Percentiles rank a stretch among this genome's conserved stretches.
Conservation (phyloP, 2,329 filamentous ascomycete species). For the Aureobasidium sp. region DNA sequence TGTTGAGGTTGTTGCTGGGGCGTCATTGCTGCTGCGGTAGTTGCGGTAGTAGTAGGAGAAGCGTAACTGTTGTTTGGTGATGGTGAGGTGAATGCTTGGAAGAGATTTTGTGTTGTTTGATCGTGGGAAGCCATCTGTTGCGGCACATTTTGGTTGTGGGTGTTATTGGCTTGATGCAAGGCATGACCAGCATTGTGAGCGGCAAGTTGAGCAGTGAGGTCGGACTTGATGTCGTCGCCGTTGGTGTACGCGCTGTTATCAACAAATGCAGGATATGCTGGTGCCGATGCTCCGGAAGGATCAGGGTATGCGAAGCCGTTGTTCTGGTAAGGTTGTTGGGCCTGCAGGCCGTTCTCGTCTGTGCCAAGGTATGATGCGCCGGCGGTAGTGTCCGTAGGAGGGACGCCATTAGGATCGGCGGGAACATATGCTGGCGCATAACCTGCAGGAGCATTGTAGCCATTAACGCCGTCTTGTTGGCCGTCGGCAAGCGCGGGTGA, state of each 20-base stretch:
- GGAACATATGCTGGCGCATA: slow-evolving; percentile 13
- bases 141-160: slow-evolving; percentile 15
- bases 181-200: slow-evolving; percentile 18
- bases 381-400: slow-evolving; percentile 23
- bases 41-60: slow-evolving; percentile 2
- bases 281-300: slow-evolving; percentile 22
- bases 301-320: slow-evolving; percentile 18
- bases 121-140: slow-evolving; percentile 12
- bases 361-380: slow-evolving; percentile 25
- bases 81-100: slow-evolving; percentile 14
- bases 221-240: slow-evolving; percentile 18
- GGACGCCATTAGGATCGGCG: slow-evolving; percentile 16
- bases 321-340: slow-evolving; percentile 21
- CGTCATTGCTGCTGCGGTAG: slow-evolving; percentile 10
- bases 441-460: slow-evolving; percentile 18
- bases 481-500: background rate
- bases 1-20: slow-evolving; percentile 17
- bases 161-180: slow-evolving; percentile 18
- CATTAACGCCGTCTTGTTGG: background rate
- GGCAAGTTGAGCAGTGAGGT: slow-evolving; percentile 18
- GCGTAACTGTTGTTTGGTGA: slow-evolving; percentile 5
- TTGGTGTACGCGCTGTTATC: slow-evolving; percentile 13
- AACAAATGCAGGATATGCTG: slow-evolving; percentile 21
- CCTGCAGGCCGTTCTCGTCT: slow-evolving; percentile 26
- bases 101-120: slow-evolving; percentile 9